Base-by-base conservation (phyloP, 371 early-diverging fungal genomes). In the Mycotypha africana region DNA sequence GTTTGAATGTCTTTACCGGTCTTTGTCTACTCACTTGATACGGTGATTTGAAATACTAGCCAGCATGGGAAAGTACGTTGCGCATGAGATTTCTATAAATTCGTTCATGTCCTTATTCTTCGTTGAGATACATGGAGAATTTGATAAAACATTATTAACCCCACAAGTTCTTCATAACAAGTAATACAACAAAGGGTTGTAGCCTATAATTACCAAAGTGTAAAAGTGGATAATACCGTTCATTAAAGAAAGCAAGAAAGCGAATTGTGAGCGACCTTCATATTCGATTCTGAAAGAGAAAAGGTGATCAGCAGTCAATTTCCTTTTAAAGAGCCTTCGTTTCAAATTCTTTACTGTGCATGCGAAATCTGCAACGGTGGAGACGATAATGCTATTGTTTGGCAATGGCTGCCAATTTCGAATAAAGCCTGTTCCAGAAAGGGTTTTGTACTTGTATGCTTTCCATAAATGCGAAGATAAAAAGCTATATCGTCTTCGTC, bases 291-390 rank as follows among this genome's bases (percentile, higher is more conserved):
- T 63, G 37, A 14, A 20, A 14, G n/a, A 28, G 12, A 6, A 28
- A 28, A 28, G 30, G 30, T 12, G 30, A 28, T 8, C 30, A 28
- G 30, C 12, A n/a, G n/a, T n/a, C n/a, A n/a, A n/a, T n/a, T n/a
- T n/a, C n/a, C n/a, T n/a, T n/a, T n/a, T n/a, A n/a, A n/a, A n/a
- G n/a, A n/a, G n/a, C n/a, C n/a, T n/a, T n/a, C n/a, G n/a, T n/a
- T n/a, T n/a, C n/a, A n/a, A n/a, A n/a, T n/a, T 28, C 26, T 49
- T 60, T 65, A 73, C 75, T 45, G 44, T 0, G 60, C 58, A 42
- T 78, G 76, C 4, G 60, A 44, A 16, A 78, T 46, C 24, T 78
- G 76, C 70, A 67, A 71, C 11, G 78, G 78, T 16, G 74, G 58
- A 43, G 58, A 42, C 7, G 45, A 20, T 10, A 78, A 24, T 4